Evolutionary conservation across 176 grass and related monocot species (phyloP).

Genomic region (Miscanthus lutarioriparius): DNA sequence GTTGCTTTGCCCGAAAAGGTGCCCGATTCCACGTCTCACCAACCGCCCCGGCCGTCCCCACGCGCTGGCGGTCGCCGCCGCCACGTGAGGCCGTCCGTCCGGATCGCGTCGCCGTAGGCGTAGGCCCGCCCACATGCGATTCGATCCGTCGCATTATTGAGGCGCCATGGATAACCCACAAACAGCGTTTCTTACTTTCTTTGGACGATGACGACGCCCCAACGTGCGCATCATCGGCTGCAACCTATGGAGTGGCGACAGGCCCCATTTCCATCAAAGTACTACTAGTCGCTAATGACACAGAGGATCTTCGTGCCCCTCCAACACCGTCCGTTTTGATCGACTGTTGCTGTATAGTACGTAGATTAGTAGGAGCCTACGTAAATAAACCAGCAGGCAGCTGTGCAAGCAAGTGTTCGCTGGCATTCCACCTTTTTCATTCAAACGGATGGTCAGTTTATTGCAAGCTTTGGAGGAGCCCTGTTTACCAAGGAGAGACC

Average conservation of each 20-base stretch:
- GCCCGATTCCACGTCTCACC: neutral
- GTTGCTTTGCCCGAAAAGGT: conserved; percentile 9
- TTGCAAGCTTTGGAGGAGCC: too few species aligned
- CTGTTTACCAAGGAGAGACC: too few species aligned
- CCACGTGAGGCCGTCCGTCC: neutral
- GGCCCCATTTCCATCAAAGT: too few species aligned
- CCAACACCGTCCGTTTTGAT: neutral
- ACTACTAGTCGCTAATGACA: too few species aligned
- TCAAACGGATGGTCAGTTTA: neutral
- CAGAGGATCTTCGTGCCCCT: neutral
- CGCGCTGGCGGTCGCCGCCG: neutral
- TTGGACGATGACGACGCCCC: neutral
- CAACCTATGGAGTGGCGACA: neutral
- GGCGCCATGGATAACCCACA: neutral
- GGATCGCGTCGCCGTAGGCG: neutral
- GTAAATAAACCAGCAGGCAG: neutral
- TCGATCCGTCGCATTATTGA: neutral
- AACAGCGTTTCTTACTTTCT: too few species aligned
- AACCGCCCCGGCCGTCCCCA: neutral
- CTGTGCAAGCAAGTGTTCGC: neutral
- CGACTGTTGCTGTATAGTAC: neutral
- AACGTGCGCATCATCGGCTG: neutral
- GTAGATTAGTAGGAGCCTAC: too few species aligned
- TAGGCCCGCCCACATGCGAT: neutral
- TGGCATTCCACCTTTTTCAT: neutral